Percentiles rank a stretch among this genome's conserved stretches.
Conservation (phyloP, 371 early-diverging fungal species). For the Funneliformis caledonium region DNA sequence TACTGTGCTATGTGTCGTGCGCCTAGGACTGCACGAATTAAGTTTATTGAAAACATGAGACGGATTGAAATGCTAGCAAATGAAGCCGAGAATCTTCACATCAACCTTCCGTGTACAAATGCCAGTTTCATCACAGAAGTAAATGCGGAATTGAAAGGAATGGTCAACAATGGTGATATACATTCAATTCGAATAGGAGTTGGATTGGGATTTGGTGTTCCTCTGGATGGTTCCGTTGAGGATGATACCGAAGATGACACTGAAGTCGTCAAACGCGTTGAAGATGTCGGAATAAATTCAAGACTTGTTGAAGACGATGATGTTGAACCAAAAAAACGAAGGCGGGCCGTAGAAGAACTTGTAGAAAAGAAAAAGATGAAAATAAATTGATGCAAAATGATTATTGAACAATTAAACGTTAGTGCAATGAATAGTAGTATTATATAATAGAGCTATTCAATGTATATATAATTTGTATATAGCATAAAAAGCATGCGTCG, state of each 20-base stretch:
- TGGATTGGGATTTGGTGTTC: background rate
- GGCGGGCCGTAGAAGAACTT: background rate
- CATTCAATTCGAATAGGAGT: background rate
- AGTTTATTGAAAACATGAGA: background rate
- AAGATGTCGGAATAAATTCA: background rate
- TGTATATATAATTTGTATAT: background rate
- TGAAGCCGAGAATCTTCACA: background rate
- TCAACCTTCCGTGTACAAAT: background rate
- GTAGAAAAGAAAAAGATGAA: background rate
- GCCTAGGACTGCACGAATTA: background rate
- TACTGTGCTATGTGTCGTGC: slow-evolving; percentile 28
- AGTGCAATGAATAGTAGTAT: background rate
- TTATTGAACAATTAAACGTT: background rate
- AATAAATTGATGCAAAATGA: background rate
- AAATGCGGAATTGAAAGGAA: background rate
- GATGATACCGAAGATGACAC: background rate
- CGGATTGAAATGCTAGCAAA: background rate
- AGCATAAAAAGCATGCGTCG: background rate
- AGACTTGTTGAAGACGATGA: too few relatives aligned
- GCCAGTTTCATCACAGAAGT: background rate
- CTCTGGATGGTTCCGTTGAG: background rate
- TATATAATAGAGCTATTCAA: background rate
- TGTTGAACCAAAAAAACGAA: background rate
- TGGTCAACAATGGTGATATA: background rate
- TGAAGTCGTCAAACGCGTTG: background rate